Conservation (phyloP, 345 rosid genomes). For the Cochlearia excelsa region DNA sequence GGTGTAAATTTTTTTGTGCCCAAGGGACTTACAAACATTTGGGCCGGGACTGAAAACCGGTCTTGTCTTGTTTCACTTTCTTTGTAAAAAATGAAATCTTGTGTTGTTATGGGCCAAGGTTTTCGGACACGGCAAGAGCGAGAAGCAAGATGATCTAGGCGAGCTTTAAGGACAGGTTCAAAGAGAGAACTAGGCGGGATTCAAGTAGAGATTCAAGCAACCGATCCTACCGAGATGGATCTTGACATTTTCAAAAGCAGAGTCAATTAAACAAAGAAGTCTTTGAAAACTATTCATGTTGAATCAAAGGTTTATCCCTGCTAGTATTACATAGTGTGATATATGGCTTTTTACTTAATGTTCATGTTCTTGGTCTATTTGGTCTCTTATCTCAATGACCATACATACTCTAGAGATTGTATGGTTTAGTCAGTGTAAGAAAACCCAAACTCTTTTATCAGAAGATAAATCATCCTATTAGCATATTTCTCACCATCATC, state of each 20-base stretch:
- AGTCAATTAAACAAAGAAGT: conserved; percentile 30
- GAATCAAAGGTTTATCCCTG: conserved; percentile 6
- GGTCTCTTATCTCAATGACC: too few relatives aligned
- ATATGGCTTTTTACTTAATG: conserved; percentile 24
- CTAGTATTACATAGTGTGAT: conserved; percentile 9
- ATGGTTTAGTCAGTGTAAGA: too few relatives aligned
- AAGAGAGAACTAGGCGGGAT: conserved; percentile 57
- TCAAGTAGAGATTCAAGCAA: conserved; percentile 62
- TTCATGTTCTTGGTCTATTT: too few relatives aligned
- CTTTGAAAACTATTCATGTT: neutral
- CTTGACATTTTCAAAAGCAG: conserved; percentile 54
- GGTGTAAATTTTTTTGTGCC: too few relatives aligned
- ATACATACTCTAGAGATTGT: too few relatives aligned
- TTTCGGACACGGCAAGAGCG: conserved; percentile 54
- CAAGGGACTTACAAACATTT: too few relatives aligned
- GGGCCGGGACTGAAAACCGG: neutral
- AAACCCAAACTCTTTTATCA: too few relatives aligned
- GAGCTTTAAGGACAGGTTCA: conserved; percentile 62
- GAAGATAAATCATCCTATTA: too few relatives aligned
- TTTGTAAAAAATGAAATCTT: neutral
- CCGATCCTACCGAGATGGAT: conserved; percentile 64
- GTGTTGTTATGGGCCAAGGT: conserved; percentile 36
- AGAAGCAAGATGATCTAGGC: conserved; percentile 70
- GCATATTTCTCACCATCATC: too few relatives aligned
- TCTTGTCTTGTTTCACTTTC: neutral